These are phyloP conservation scores for Gaeumannomyces tritici DNA, from an alignment of 2,329 filamentous ascomycete genomes.

Conservation along the genomic window DNA sequence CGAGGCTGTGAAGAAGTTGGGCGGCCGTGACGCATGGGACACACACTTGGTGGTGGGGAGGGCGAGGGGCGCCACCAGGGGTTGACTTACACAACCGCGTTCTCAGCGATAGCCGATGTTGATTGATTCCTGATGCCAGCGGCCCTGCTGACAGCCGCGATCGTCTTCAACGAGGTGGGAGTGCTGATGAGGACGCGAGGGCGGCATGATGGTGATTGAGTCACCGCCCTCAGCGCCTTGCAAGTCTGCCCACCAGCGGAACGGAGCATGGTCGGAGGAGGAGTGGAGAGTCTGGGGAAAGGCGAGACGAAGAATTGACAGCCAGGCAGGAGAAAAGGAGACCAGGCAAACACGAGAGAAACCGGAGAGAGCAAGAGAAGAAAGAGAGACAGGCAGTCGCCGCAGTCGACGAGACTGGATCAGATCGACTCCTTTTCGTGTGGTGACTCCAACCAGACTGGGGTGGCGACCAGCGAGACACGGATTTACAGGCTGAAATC, in stretches of 20 bases:
- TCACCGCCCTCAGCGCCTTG: conserved; percentile 35
- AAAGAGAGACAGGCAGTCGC: background rate
- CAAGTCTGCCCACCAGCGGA: conserved; percentile 30
- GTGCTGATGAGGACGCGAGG: conserved; percentile 31
- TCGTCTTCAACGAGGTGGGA: conserved; percentile 20
- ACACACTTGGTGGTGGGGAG: background rate
- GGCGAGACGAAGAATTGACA: conserved; percentile 2
- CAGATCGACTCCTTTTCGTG: background rate
- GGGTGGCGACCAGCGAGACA: background rate
- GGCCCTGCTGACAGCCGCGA: conserved; percentile 28
- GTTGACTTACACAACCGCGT: conserved; percentile 43
- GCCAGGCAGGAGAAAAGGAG: background rate
- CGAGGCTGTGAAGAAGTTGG: background rate
- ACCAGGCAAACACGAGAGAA: background rate
- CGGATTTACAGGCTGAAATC: background rate
- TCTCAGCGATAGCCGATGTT: conserved; percentile 36
- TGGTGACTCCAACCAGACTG: background rate
- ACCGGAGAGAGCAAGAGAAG: background rate
- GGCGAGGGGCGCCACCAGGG: conserved; percentile 1
- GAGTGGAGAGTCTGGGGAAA: background rate
- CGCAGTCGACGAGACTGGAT: background rate
- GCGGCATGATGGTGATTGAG: conserved; percentile 23
- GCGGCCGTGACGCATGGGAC: conserved; percentile 2
- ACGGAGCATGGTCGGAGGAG: conserved; percentile 32
- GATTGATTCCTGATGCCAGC: conserved; percentile 36